Percentiles rank a stretch among this genome's conserved stretches.
Evolutionary conservation across 2,329 filamentous ascomycete species (phyloP).

Genomic region (Trichoderma afroharzianum): DNA sequence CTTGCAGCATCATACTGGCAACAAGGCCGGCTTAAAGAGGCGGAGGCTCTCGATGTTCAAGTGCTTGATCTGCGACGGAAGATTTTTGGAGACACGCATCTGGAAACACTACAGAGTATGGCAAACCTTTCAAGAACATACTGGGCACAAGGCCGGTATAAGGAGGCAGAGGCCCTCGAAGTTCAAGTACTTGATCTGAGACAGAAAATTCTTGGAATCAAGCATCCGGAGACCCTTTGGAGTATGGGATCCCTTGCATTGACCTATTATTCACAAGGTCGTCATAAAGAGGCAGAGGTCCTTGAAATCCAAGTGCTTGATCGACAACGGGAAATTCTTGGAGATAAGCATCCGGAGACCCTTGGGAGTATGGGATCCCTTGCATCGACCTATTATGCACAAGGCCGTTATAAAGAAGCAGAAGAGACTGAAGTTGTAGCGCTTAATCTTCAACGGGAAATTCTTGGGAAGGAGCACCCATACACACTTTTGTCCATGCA

Average conservation of each 20-base stretch:
- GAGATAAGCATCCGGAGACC: neutral
- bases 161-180: conserved; percentile 19
- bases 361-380: too few relatives aligned
- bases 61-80: neutral
- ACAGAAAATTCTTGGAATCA: conserved; percentile 22
- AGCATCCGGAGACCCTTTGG: conserved; percentile 17
- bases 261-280: neutral
- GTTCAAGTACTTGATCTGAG: conserved; percentile 17
- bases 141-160: conserved; percentile 22
- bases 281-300: neutral
- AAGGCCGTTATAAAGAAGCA: neutral
- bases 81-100: neutral
- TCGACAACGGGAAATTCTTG: neutral
- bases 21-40: neutral
- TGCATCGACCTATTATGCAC: neutral
- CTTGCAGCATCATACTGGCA: neutral
- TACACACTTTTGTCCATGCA: neutral
- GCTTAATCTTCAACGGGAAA: neutral
- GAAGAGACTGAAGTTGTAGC: neutral
- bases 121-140: conserved; percentile 17
- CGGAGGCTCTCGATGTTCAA: neutral
- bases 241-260: neutral
- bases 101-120: neutral
- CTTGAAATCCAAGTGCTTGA: neutral
- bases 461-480: neutral